Evolutionary conservation across 306 rosid species (phyloP), one percentile per base, ranked within the genome.

Genomic region (Vigna radiata): DNA sequence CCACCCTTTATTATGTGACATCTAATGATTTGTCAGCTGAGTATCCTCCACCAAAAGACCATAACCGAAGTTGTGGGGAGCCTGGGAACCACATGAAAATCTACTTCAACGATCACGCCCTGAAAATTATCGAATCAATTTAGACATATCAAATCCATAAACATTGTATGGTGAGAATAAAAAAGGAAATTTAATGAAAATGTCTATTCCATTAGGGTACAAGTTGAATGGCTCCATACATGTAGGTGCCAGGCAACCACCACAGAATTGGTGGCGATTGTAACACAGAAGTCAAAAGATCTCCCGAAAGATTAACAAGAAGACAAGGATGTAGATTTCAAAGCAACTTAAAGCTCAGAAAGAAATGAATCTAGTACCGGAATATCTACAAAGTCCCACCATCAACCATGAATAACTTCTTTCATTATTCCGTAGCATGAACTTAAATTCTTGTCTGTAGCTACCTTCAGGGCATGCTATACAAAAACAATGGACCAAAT

Each of bases 1-100:
- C 29, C 43, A 44, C 52, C 70, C 59, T 59, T 60, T 70, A 58
- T 49, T 19, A 70, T 6, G 53, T 69, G 63, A 59, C 53, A 18
- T 55, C 61, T 39, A 76, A 77, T 10, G 47, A 66, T 39, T 46
- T 31, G 19, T 60, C 56, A 50, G 21, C 65, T 18, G 56, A 15
- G 66, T 4, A 47, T 49, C 65, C n/a, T 37, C 29, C 77, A 48
- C 14, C 23, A 33, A 46, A 70, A 78, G 53, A 69, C 44, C 56
- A 23, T 37, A 76, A n/a, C 68, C 43, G 66, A 54, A 70, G 36
- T 71, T 2, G 27, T 23, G 23, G 77, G 14, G 41, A 54, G 39
- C 64, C 50, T 1, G n/a, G 15, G 59, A 74, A 49, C 62, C 79
- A 75, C 70, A 60, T 44, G 60, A 46, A 61, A 47, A 74, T 58